Evolutionary conservation across 2,329 filamentous ascomycete species (phyloP).

Genomic region (Macroventuria anomochaeta): DNA sequence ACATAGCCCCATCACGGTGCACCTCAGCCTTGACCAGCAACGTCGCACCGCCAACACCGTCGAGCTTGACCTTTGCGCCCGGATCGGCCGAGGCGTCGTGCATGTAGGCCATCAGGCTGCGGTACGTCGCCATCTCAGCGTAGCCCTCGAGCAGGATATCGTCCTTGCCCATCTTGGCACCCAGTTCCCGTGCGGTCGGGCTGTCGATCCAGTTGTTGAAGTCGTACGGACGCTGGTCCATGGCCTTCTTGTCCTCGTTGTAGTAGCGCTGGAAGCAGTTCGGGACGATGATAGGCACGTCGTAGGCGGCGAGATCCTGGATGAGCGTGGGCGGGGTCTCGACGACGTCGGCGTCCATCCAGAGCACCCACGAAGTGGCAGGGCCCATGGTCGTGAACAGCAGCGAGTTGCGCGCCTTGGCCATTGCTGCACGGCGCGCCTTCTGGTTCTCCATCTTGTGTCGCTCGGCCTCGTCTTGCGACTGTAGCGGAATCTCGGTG

Average conservation of each 20-base stretch:
- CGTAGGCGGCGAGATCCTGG: conserved; percentile 85
- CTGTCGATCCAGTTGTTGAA: conserved; percentile 98
- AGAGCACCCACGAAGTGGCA: conserved; percentile 92
- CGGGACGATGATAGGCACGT: conserved; percentile 90
- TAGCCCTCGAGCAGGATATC: conserved; percentile 96
- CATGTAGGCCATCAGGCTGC: conserved; percentile 89
- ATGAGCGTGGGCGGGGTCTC: conserved; percentile 86
- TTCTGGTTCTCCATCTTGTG: conserved; percentile 95
- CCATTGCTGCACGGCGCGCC: conserved; percentile 84
- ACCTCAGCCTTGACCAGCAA: conserved; percentile 95
- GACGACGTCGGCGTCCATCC: conserved; percentile 91
- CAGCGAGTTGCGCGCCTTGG: conserved; percentile 89
- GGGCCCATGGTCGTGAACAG: conserved; percentile 95
- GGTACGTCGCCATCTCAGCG: conserved; percentile 88
- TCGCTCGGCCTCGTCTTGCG: conserved; percentile 85
- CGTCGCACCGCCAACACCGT: conserved; percentile 92
- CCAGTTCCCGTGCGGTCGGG: conserved; percentile 76
- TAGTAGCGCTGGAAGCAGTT: conserved; percentile 92
- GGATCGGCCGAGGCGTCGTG: conserved; percentile 59
- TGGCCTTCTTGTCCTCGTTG: conserved; percentile 71
- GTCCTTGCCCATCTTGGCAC: conserved; percentile 80
- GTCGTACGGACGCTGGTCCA: conserved; percentile 85
- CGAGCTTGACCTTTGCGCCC: conserved; percentile 73
- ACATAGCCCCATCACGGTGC: conserved; percentile 97
- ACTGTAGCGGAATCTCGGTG: conserved; percentile 79